Evolutionary conservation across 495 filamentous ascomycete species (phyloP).

Genomic region (Entonaema liquescens): DNA sequence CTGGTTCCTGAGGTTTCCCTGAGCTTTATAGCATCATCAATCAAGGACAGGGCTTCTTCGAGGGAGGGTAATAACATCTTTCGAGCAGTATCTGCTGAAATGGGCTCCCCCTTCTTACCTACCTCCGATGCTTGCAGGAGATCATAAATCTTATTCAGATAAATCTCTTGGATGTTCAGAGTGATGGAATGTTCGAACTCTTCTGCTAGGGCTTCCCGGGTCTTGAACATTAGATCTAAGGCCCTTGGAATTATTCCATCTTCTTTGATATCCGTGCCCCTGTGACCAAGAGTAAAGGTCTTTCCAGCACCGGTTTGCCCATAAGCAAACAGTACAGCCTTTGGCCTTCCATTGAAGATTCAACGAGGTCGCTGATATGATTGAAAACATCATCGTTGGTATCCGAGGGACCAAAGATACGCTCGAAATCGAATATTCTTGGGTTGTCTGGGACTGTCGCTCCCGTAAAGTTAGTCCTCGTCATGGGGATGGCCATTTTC

Average conservation of each 20-base stretch:
- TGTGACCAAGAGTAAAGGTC: constrained; percentile 51
- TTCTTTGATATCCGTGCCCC: constrained; percentile 62
- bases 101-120: constrained; percentile 76
- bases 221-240: constrained; percentile 85
- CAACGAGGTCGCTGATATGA: constrained; percentile 92
- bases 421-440: constrained; percentile 86
- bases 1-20: constrained; percentile 65
- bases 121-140: constrained; percentile 66
- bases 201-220: constrained; percentile 22
- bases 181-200: constrained; percentile 85
- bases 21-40: background rate
- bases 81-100: background rate
- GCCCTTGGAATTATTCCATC: constrained; percentile 95
- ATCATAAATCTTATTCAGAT: constrained; percentile 93
- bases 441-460: constrained; percentile 53
- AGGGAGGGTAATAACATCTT: background rate
- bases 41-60: constrained; percentile 7
- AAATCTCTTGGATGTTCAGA: constrained; percentile 92
- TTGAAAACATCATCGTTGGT: constrained; percentile 87
- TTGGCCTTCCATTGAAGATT: constrained; percentile 92
- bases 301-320: constrained; percentile 61
- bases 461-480: constrained; percentile 77
- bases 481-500: background rate
- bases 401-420: constrained; percentile 79
- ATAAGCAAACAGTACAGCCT: constrained; percentile 71